A percentile compares a stretch with the other conserved stretches of the same genome.
Conservation (phyloP, 768 basidiomycete genomes). For the Fomitopsis serialis region DNA sequence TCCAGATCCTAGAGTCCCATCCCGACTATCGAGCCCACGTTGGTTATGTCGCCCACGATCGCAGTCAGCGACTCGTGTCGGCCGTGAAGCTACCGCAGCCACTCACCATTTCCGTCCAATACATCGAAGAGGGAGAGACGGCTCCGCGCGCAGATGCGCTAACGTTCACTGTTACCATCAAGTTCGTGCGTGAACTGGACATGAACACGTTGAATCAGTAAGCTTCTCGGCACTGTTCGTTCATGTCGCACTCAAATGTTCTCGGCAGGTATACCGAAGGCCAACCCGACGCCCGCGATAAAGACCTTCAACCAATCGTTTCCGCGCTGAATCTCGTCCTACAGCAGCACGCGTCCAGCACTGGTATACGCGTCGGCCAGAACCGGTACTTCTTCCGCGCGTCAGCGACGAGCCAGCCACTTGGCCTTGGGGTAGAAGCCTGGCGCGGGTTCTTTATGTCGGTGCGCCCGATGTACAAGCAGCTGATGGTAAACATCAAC, state of each 20-base stretch:
- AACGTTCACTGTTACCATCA: slow-evolving; percentile 35
- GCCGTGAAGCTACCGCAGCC: slow-evolving; percentile 32
- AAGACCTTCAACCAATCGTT: slow-evolving; percentile 53
- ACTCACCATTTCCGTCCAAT: slow-evolving; percentile 27
- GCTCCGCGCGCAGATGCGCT: slow-evolving; percentile 31
- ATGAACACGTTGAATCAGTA: slow-evolving; percentile 27
- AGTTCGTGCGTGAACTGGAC: slow-evolving; percentile 25
- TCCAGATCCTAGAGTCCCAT: slow-evolving; percentile 46
- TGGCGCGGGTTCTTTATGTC: slow-evolving; percentile 48
- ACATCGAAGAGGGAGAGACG: slow-evolving; percentile 35
- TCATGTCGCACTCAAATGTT: background rate
- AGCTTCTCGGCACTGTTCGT: slow-evolving; percentile 11
- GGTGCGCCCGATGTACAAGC: slow-evolving; percentile 40
- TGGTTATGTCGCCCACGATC: slow-evolving; percentile 46
- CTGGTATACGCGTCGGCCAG: slow-evolving; percentile 58
- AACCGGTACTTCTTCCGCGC: slow-evolving; percentile 61
- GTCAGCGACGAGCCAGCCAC: slow-evolving; percentile 4
- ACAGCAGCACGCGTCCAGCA: slow-evolving; percentile 47
- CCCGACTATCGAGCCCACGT: slow-evolving; percentile 30
- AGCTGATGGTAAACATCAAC: slow-evolving; percentile 50
- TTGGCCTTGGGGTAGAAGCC: slow-evolving; percentile 38
- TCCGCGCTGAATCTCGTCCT: slow-evolving; percentile 64
- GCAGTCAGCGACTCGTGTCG: slow-evolving; percentile 37
- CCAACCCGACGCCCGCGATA: slow-evolving; percentile 43
- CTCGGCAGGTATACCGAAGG: slow-evolving; percentile 50